These are phyloP conservation scores for Sclerotinia subarctica DNA, from an alignment of 2,329 filamentous ascomycete genomes.

Conservation along the genomic window DNA sequence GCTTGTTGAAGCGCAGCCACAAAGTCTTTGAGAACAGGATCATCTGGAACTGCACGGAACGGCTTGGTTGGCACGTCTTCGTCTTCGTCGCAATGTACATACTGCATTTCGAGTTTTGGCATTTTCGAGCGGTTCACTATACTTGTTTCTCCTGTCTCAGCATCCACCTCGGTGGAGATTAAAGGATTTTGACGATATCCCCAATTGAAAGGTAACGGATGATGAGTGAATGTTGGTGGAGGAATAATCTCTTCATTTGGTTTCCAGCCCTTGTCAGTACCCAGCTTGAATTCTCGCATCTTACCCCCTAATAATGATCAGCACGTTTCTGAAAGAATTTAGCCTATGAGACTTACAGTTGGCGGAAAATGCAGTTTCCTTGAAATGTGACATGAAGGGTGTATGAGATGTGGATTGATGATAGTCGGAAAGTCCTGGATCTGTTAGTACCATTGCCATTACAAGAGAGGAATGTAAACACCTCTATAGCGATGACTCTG, in stretches of 20 bases:
- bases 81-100: slow-evolving; percentile 29
- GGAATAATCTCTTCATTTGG: slow-evolving; percentile 70
- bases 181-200: slow-evolving; percentile 84
- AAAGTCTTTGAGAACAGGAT: slow-evolving; percentile 60
- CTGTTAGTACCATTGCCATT: slow-evolving; percentile 3
- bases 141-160: slow-evolving; percentile 36
- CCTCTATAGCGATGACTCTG: slow-evolving; percentile 85
- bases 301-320: slow-evolving; percentile 47
- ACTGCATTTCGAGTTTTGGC: slow-evolving; percentile 27
- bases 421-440: slow-evolving; percentile 73
- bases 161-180: slow-evolving; percentile 43
- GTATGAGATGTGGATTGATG: slow-evolving; percentile 71
- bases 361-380: slow-evolving; percentile 67
- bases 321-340: not conserved
- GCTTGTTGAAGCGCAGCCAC: slow-evolving; percentile 62
- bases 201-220: slow-evolving; percentile 71
- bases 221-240: slow-evolving; percentile 73
- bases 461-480: slow-evolving; percentile 30
- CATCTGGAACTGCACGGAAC: slow-evolving; percentile 26
- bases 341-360: slow-evolving; percentile 52
- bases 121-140: slow-evolving; percentile 33
- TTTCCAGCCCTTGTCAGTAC: slow-evolving; percentile 57
- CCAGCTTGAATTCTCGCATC: slow-evolving; percentile 64
- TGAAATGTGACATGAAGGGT: slow-evolving; percentile 67
- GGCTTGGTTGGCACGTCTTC: slow-evolving; percentile 26